Percentiles rank a stretch among this genome's conserved stretches.
These are phyloP conservation scores for Rhodotorula sp. DNA, from an alignment of 1,284 basidiomycete genomes.

Conservation along the genomic window DNA sequence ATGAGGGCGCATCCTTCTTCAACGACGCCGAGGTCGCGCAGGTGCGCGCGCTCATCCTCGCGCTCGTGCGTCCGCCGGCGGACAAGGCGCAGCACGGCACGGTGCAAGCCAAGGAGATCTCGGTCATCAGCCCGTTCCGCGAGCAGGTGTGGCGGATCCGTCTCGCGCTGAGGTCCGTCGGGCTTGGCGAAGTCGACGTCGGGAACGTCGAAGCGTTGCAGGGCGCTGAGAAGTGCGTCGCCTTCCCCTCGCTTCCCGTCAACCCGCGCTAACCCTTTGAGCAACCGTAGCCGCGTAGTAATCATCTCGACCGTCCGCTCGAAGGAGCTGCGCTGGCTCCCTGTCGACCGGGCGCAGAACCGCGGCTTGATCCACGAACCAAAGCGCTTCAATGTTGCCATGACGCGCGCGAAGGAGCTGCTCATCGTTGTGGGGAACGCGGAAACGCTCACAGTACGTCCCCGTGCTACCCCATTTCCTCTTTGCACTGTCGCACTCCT, in stretches of 20 bases:
- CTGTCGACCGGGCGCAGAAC: conserved; percentile 46
- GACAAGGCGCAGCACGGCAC: conserved; percentile 11
- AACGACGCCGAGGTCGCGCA: conserved; percentile 47
- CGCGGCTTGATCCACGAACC: conserved; percentile 52
- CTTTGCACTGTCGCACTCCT: too few relatives aligned
- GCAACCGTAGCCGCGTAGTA: conserved; percentile 43
- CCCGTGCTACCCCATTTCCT: background rate
- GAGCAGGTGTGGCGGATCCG: conserved; percentile 55
- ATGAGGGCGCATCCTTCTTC: conserved; percentile 49
- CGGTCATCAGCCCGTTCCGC: conserved; percentile 52
- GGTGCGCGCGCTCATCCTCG: conserved; percentile 43
- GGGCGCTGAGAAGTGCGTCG: conserved; percentile 45
- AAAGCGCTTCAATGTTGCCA: conserved; percentile 54
- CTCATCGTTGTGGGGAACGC: conserved; percentile 53
- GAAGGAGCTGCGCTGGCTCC: conserved; percentile 46
- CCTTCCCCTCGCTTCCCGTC: too few relatives aligned
- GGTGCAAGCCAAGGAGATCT: conserved; percentile 48
- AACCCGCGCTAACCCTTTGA: background rate
- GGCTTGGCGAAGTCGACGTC: conserved; percentile 50
- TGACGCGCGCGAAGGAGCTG: conserved; percentile 54
- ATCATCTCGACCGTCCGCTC: conserved; percentile 52
- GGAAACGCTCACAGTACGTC: conserved; percentile 37
- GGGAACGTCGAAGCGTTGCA: conserved; percentile 51
- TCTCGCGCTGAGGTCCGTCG: conserved; percentile 46
- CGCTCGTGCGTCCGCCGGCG: conserved; percentile 33